Base-by-base conservation (phyloP, 352 stramenopile species). In the Peronospora destructor region DNA sequence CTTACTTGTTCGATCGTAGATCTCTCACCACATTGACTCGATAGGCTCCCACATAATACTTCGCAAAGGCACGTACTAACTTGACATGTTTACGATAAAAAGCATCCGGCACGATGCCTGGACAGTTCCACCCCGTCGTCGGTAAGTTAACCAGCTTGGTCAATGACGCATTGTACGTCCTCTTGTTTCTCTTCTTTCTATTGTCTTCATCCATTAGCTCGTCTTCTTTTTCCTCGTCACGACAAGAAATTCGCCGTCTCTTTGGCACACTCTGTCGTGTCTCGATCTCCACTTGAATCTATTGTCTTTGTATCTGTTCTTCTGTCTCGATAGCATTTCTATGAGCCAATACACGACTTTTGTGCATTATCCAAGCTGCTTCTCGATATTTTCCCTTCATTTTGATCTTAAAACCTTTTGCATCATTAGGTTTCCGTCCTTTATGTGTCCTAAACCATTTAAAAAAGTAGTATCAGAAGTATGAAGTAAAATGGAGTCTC, bases 301-400 rank as follows among this genome's bases (percentile, higher is more conserved):
- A 21, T 17, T 37, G 39, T 56, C 38, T 43, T 52, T 61, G 28
- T 11, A 41, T 35, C 35, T 61, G 42, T 16, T 45, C 58, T 13
- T n/a, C n/a, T 13, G 26, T 49, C 41, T 52, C 40, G 44, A 42
- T 44, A 51, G 32, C 44, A 3, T 17, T 37, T 57, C 39, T 45
- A 37, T 86, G 75, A 29, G 70, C 66, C 25, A 76, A 63, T 17
- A 84, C 71, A 28, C 72, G 68, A 36, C 53, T 81, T 67, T 86
- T 86, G 50, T 84, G 75, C 70, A 83, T 77, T 36, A 75, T 14
- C 73, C 75, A 86, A 13, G 75, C 75, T 1, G 71, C 70, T 43
- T 79, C 68, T 45, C 84, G 72, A 52, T 83, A 84, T 17, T 51
- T 65, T 2, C 72, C 70, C 32, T 86, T 86, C 75, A 86, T 86